Percentiles rank a stretch among this genome's conserved stretches.
Conservation (phyloP, 257 asterid species). For the Rhazya stricta region DNA sequence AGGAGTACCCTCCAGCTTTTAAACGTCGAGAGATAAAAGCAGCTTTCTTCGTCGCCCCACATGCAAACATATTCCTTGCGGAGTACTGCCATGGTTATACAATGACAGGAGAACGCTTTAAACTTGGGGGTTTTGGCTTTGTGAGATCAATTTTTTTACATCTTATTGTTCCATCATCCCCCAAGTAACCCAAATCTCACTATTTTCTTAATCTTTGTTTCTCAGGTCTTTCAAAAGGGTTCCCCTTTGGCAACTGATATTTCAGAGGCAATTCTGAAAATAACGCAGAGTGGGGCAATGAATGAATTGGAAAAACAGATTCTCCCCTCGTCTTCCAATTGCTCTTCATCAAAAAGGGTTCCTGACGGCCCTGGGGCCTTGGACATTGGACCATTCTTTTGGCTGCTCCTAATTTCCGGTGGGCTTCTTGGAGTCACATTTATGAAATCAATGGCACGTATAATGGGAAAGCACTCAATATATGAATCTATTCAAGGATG, state of each 20-base stretch:
- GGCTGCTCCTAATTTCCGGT: slow-evolving; percentile 32
- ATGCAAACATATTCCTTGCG: slow-evolving; percentile 53
- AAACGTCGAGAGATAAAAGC: slow-evolving; percentile 46
- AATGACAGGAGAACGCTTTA: slow-evolving; percentile 41
- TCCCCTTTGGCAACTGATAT: slow-evolving; percentile 41
- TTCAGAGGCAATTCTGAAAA: slow-evolving; percentile 49
- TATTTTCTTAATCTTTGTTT: background rate
- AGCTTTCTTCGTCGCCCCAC: slow-evolving; percentile 56
- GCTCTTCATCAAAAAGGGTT: slow-evolving; percentile 26
- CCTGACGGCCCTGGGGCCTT: slow-evolving; percentile 16
- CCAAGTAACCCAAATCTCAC: background rate
- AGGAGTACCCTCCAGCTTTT: slow-evolving; percentile 45
- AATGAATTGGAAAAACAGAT: slow-evolving; percentile 29
- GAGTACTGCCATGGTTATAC: slow-evolving; percentile 47
- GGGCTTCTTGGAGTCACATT: slow-evolving; percentile 23
- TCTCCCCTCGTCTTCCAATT: slow-evolving; percentile 31
- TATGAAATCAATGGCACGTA: slow-evolving; percentile 11
- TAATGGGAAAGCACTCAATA: slow-evolving; percentile 7
- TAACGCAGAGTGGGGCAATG: slow-evolving; percentile 47
- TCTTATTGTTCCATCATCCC: background rate
- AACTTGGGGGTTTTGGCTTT: slow-evolving; percentile 68
- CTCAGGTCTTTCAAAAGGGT: slow-evolving; percentile 57
- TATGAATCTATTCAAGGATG: background rate
- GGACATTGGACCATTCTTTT: slow-evolving; percentile 40
- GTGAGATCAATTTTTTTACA: slow-evolving; percentile 34